Evolutionary conservation across 2,329 filamentous ascomycete genomes (phyloP), one percentile per base, ranked within the genome.

Genomic region (Teratosphaeria pseudoeucalypti): DNA sequence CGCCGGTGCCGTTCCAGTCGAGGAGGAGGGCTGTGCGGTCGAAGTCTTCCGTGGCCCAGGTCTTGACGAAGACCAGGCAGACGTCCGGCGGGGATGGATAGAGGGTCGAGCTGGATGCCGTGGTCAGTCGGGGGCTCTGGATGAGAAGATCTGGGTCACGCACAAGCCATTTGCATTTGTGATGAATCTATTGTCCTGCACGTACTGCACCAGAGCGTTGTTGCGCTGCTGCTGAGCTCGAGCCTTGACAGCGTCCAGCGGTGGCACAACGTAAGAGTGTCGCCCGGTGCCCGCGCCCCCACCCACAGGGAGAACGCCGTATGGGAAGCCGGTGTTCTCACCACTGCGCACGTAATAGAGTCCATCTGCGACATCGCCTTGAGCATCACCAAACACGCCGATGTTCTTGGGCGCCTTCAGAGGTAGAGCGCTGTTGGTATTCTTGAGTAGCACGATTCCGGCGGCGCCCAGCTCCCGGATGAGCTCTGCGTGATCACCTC

Each of bases 31-130:
- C 68, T 3, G 61, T 60, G 23, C 78, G 72, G 62, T 80, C 78
- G n/a, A 64, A 68, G 53, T 73, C 76, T 67, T 81, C 78, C 2
- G 72, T 69, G 0, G 78, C 77, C 69, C 72, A 79, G 14, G 68
- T 81, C 80, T 85, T 85, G 60, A 85, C 73, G 71, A 85, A 82
- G 34, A 85, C 82, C n/a, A 85, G 73, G 69, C 64, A 77, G 10
- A 82, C 79, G 9, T 78, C 74, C 2, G 64, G 63, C 76, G 74
- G 27, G 69, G 67, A 70, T 11, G 77, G 79, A 69, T 79, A 79
- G 57, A 78, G 72, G 19, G 71, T 55, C 2, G 53, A 47, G 43
- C 62, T 63, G 12, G 34, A 32, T 26, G 23, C 11, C 12, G 29
- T 43, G 7, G 37, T 43, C 43, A 49, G 43, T 49, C 5, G n/a